phyloP scores from a whole-genome alignment of 441 rosid species.

The Raphanus hybrid region DNA sequence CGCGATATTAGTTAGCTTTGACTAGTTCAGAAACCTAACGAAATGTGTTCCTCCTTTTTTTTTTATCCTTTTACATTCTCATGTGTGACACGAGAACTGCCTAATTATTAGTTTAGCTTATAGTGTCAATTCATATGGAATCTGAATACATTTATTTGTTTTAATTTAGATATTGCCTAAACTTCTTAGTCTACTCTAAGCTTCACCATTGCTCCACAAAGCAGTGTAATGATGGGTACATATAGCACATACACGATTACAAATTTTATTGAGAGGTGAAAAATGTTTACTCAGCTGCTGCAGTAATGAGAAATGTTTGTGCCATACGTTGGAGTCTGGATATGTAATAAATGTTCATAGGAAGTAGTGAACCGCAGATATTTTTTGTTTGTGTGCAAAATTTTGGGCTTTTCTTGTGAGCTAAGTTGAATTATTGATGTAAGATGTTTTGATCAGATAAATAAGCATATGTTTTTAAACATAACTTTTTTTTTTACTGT shows the following conservation, averaged over 20 bases:
- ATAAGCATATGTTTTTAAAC: slow-evolving; percentile 6
- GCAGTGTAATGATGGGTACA: slow-evolving; percentile 1
- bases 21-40: slow-evolving; percentile 1
- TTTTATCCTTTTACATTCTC: background rate
- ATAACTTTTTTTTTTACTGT: slow-evolving; percentile 24
- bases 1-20: background rate
- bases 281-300: slow-evolving; percentile 23
- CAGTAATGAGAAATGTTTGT: slow-evolving; percentile 37
- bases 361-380: slow-evolving; percentile 26
- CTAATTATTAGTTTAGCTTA: background rate
- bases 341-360: slow-evolving; percentile 39
- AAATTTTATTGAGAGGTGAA: slow-evolving; percentile 11
- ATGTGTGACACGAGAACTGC: background rate
- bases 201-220: no score
- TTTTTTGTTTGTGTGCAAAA: background rate
- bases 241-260: background rate
- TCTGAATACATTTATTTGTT: background rate
- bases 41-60: background rate
- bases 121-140: background rate
- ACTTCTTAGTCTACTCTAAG: no score
- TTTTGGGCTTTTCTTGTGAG: slow-evolving; percentile 10
- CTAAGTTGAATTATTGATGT: slow-evolving; percentile 15
- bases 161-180: no score
- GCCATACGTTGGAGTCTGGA: slow-evolving; percentile 41
- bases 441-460: slow-evolving; percentile 22